These are phyloP conservation scores for Chlamydomonas applanata DNA, from an alignment of 139 green algal species.

Conservation along the genomic window DNA sequence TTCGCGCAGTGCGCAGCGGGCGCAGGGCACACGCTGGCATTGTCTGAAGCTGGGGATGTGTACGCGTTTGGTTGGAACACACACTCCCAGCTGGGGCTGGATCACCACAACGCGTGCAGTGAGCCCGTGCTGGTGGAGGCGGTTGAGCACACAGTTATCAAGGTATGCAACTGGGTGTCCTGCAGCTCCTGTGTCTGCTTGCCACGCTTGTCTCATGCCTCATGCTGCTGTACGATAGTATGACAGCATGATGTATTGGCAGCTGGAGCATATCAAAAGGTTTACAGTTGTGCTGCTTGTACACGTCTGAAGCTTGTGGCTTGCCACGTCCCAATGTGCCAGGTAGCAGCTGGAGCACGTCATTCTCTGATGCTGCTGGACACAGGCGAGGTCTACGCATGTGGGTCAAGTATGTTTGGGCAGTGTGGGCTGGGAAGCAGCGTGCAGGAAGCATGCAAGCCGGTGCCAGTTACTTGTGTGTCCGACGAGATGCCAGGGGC, in stretches of 20 bases:
- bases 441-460: not conserved
- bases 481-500: not conserved
- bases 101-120: not conserved
- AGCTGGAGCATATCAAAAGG: no score
- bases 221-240: no score
- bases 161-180: not conserved
- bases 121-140: not conserved
- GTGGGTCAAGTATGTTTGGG: not conserved
- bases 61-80: constrained; percentile 2
- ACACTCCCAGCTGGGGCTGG: not conserved
- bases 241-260: no score
- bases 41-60: not conserved
- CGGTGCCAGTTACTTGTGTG: not conserved
- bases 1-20: not conserved
- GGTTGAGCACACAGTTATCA: not conserved
- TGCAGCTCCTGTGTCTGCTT: no score
- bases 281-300: no score
- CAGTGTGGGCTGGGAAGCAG: not conserved
- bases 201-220: no score
- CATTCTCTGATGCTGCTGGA: not conserved
- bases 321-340: no score
- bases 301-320: no score
- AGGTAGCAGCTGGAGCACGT: not conserved
- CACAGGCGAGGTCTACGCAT: not conserved
- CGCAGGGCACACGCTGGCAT: not conserved